Base-by-base conservation (phyloP, 2,329 filamentous ascomycete genomes). In the Sclerotinia nivalis region DNA sequence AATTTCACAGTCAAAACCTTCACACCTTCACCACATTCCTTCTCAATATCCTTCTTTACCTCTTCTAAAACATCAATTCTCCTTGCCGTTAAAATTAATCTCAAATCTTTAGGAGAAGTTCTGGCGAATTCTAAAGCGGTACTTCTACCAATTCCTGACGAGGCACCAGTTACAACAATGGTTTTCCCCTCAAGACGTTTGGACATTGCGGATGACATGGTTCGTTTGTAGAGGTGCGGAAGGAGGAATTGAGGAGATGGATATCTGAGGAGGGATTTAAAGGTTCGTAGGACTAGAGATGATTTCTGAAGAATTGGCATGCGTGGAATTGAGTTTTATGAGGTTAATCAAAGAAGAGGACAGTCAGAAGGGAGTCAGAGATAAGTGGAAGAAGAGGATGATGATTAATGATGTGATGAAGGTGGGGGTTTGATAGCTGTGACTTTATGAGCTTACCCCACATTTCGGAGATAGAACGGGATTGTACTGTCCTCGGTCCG, bases 101-200 rank as follows among this genome's bases (percentile, higher is more conserved):
- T 93, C 74, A 98, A 85, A 79, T 91, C 87, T 69, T 89, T 86
- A 10, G 93, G 93, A 31, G 91, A 87, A 2, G 94, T 95, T 70
- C 93, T 89, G 37, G 96, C 96, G 78, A 98, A 99, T 81, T 98
- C 96, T 74, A 96, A 84, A n/a, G 95, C 96, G 25, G 87, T 91
- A 75, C 87, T 88, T 69, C 86, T 88, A 34, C 96, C 96, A 80
- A 99, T 98, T 72, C 96, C 96, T 28, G 93, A 96, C 5, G 91
- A 96, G 45, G 96, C 96, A 69, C 96, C 96, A 7, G 96, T 98
- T 73, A 99, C 87, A 70, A 98, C 82, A 71, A 98, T 85, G 6
- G 93, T 98, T 84, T 98, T 98, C 86, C 93, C 93, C 77, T 91
- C 87, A 71, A 99, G 92, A 83, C 95, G 93, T 80, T 93, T 91